These are phyloP conservation scores for Candida boidinii DNA, from an alignment of 805 yeast species.

Conservation along the genomic window DNA sequence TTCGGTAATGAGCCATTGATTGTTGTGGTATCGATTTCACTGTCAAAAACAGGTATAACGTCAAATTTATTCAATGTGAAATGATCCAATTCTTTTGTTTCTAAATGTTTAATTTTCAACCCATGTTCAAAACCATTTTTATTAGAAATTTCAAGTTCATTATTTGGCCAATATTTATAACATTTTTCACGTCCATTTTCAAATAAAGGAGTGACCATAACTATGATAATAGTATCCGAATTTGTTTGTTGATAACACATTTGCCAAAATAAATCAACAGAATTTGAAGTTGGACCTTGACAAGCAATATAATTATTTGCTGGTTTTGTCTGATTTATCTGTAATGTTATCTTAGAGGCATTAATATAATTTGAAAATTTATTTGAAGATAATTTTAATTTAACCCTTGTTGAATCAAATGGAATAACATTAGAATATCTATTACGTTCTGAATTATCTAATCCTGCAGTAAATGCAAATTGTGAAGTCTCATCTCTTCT, in stretches of 20 bases:
- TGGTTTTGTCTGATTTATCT: constrained; percentile 2
- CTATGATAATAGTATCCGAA: constrained; percentile 33
- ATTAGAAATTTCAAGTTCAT: constrained; percentile 4
- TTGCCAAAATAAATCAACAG: constrained; percentile 40
- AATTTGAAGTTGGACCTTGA: constrained; percentile 50
- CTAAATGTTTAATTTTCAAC: constrained; percentile 4
- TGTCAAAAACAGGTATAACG: neutral
- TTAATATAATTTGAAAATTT: constrained; percentile 26
- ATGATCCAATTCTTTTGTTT: constrained; percentile 1
- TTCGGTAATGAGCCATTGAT: too few relatives aligned
- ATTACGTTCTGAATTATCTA: constrained; percentile 29
- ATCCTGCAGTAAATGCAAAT: constrained; percentile 11
- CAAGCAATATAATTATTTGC: constrained; percentile 48
- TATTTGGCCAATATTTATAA: constrained; percentile 28
- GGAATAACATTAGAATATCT: constrained; percentile 60
- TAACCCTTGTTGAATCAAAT: constrained; percentile 52
- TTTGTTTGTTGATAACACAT: constrained; percentile 20
- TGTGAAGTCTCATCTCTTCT: constrained; percentile 9
- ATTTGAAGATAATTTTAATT: constrained; percentile 22
- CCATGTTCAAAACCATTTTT: constrained; percentile 3
- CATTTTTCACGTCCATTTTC: constrained; percentile 35
- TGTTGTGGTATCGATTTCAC: neutral
- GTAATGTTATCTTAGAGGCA: constrained; percentile 22
- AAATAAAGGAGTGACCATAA: constrained; percentile 66
- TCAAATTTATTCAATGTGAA: constrained; percentile 1